Conservation (phyloP, 345 rosid species). For the Citropsis articulata region DNA sequence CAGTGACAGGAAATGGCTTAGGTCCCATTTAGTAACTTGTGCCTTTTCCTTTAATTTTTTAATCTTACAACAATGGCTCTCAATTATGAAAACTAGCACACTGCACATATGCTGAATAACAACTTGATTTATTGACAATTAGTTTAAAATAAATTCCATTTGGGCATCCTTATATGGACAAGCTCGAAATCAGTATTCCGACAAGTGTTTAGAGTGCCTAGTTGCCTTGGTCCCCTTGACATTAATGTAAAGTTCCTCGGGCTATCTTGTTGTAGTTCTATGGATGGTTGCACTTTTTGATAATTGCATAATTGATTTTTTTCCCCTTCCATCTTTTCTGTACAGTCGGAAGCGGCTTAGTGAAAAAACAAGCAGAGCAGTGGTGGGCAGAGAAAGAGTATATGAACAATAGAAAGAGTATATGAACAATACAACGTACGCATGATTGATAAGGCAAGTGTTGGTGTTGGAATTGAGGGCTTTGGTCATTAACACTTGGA, state of each 20-base stretch:
- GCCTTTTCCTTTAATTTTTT: neutral
- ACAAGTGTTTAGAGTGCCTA: neutral
- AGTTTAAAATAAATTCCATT: neutral
- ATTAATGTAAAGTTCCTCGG: neutral
- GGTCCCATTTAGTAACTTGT: neutral
- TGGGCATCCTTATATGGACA: neutral
- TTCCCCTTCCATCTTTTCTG: neutral
- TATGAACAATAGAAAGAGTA: constrained; percentile 81
- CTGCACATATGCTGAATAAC: neutral
- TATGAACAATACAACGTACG: constrained; percentile 85
- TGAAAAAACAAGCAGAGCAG: constrained; percentile 91
- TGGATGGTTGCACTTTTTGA: neutral
- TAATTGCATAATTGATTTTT: neutral
- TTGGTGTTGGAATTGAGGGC: constrained; percentile 75
- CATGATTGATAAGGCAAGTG: constrained; percentile 66
- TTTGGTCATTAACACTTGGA: constrained; percentile 44
- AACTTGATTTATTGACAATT: neutral
- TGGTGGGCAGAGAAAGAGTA: constrained; percentile 97
- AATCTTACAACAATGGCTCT: neutral
- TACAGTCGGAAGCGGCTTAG: constrained; percentile 87
- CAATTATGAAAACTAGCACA: neutral
- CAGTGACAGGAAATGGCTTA: neutral
- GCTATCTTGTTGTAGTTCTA: neutral
- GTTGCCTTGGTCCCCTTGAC: neutral
- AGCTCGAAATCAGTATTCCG: neutral